A percentile compares a stretch with the other conserved stretches of the same genome.
Conservation (phyloP, 345 rosid genomes). For the Brassica nigra region DNA sequence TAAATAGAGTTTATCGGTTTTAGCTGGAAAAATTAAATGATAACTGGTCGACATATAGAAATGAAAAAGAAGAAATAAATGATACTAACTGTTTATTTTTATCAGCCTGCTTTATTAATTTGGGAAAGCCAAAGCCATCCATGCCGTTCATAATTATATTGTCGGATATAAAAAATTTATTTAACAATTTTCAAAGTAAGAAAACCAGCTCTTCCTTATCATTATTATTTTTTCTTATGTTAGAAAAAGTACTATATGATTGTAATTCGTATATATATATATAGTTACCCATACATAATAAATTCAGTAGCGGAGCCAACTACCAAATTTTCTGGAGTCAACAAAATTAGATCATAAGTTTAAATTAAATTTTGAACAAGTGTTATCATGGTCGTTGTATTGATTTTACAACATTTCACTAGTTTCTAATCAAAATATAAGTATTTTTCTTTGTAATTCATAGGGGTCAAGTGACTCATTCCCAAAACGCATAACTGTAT, state of each 20-base stretch:
- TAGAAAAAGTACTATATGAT: not conserved
- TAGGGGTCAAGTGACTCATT: no score
- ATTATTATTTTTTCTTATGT: not conserved
- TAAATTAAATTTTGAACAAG: not conserved
- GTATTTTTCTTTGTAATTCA: no score
- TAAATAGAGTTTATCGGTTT: constrained; percentile 13
- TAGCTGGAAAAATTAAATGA: constrained; percentile 33
- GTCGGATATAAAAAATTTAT: constrained; percentile 6
- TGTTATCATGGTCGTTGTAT: not conserved
- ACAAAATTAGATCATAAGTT: not conserved
- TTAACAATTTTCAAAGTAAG: not conserved
- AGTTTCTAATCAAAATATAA: not conserved
- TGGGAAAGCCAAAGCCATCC: constrained; percentile 21
- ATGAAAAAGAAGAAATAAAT: not conserved
- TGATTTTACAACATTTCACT: not conserved
- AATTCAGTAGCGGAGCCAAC: not conserved
- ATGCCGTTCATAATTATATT: constrained; percentile 29
- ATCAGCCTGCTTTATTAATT: constrained; percentile 7
- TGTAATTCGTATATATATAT: not conserved
- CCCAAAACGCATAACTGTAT: no score
- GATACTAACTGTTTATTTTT: not conserved
- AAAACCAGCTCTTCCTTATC: constrained; percentile 6
- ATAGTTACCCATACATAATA: not conserved
- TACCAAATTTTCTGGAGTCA: not conserved
- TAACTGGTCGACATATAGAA: not conserved